phyloP scores from a whole-genome alignment of 129 eudicot genomes.

The Arctium minus region DNA sequence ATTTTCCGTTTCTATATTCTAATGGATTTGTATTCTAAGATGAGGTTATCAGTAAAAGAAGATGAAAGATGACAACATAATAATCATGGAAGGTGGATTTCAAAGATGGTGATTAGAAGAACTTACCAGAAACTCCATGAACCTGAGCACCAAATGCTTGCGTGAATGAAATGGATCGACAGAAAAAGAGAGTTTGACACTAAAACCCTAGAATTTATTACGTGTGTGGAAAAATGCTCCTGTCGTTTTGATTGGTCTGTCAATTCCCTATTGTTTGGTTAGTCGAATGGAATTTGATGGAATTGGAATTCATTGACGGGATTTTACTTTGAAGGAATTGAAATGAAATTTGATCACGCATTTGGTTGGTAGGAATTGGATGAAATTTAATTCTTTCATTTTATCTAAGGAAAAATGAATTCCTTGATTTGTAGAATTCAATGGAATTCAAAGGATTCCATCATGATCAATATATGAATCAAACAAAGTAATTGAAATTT shows the following conservation, averaged over 20 bases:
- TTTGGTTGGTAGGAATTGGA: too few species aligned
- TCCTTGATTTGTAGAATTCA: too few species aligned
- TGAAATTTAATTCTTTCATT: too few species aligned
- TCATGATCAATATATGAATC: too few species aligned
- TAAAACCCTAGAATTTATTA: conserved; percentile 16
- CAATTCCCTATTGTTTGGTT: too few species aligned
- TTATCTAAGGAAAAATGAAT: too few species aligned
- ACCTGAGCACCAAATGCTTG: conserved; percentile 11
- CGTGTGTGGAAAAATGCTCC: neutral
- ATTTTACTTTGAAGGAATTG: too few species aligned
- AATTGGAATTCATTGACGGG: too few species aligned
- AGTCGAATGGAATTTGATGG: too few species aligned
- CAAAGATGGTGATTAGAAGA: neutral
- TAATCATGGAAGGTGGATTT: neutral
- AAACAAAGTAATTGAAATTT: too few species aligned
- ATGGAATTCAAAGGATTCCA: too few species aligned
- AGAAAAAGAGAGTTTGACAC: neutral
- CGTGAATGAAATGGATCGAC: conserved; percentile 5
- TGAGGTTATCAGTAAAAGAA: neutral
- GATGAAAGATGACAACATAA: neutral
- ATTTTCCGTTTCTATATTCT: neutral
- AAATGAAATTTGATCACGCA: too few species aligned
- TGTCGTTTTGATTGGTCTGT: neutral
- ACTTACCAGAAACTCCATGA: conserved; percentile 27
- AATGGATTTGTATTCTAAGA: neutral